Evolutionary conservation across 441 rosid species (phyloP).

Genomic region (Pelargonium citronellum): DNA sequence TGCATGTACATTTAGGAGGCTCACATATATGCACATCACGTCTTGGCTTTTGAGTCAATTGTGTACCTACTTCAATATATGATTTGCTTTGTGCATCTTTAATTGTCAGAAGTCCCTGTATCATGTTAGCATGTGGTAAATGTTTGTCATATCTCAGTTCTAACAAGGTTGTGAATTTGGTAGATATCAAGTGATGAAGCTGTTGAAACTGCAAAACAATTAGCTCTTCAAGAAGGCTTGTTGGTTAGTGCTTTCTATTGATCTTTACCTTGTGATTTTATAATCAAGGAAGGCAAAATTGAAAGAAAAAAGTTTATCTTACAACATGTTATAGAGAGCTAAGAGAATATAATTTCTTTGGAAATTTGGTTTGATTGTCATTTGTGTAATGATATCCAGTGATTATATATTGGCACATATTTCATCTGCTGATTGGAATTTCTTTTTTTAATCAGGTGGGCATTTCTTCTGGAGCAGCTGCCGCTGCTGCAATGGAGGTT

Average conservation of each 20-base stretch:
- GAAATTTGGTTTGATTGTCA: neutral
- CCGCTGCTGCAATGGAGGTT: constrained; percentile 75
- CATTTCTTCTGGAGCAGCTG: constrained; percentile 93
- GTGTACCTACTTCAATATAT: neutral
- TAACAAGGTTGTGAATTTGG: constrained; percentile 15
- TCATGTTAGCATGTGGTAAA: neutral
- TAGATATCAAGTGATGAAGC: constrained; percentile 94
- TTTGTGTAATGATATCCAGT: neutral
- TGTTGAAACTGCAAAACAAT: constrained; percentile 84
- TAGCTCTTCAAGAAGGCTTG: constrained; percentile 95
- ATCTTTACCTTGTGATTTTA: constrained; percentile 1
- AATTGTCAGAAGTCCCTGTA: neutral
- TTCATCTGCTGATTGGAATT: neutral
- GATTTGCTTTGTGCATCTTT: neutral
- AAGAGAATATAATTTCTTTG: neutral
- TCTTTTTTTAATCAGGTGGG: constrained; percentile 54
- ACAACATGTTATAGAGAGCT: neutral
- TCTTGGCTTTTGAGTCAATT: neutral
- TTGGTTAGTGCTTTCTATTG: constrained; percentile 48
- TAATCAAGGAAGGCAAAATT: constrained; percentile 13
- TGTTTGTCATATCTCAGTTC: neutral
- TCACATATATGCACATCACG: neutral
- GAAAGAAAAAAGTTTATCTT: constrained; percentile 12
- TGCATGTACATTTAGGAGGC: neutral
- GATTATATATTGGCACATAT: neutral